Evolutionary conservation across 2,329 filamentous ascomycete genomes (phyloP).

Genomic region (Coniosporium tulheliwenetii): DNA sequence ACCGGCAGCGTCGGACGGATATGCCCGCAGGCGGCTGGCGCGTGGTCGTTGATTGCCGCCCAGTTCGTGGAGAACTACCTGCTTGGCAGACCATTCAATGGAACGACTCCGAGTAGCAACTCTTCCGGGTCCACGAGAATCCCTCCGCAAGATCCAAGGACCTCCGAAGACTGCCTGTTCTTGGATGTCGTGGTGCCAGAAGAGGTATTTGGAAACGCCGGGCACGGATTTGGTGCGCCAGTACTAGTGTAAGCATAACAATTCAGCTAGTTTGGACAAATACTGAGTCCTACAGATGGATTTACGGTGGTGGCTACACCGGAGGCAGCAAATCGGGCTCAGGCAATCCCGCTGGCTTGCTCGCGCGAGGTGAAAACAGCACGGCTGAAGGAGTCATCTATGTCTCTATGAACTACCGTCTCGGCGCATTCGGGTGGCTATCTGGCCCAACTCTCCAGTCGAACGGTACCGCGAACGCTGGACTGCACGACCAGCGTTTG

Average conservation of each 20-base stretch:
- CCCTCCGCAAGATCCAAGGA: constrained; percentile 10
- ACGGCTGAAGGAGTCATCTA: constrained; percentile 25
- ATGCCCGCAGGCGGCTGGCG: constrained; percentile 28
- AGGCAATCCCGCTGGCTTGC: constrained; percentile 22
- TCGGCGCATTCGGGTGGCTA: constrained; percentile 34
- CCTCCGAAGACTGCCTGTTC: constrained; percentile 24
- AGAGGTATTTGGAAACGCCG: constrained; percentile 13
- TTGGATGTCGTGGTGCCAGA: constrained; percentile 22
- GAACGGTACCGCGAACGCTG: constrained; percentile 32
- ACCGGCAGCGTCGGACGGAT: constrained; percentile 25
- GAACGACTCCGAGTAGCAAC: constrained; percentile 11
- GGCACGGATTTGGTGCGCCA: constrained; percentile 21
- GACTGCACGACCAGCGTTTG: constrained; percentile 37
- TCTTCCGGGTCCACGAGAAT: constrained; percentile 12
- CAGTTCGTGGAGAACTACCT: constrained; percentile 18
- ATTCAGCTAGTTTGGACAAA: too few species aligned
- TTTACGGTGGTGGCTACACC: constrained; percentile 34
- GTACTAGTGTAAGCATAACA: constrained; percentile 14
- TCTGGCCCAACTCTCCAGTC: constrained; percentile 26
- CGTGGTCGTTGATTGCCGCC: constrained; percentile 24
- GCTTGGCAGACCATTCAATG: constrained; percentile 13
- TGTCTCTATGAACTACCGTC: constrained; percentile 32
- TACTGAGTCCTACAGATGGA: constrained; percentile 9
- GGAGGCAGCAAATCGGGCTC: constrained; percentile 19
- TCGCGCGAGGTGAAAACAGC: constrained; percentile 24